Conservation (phyloP, 257 asterid genomes). For the Solanum raphanifolium region DNA sequence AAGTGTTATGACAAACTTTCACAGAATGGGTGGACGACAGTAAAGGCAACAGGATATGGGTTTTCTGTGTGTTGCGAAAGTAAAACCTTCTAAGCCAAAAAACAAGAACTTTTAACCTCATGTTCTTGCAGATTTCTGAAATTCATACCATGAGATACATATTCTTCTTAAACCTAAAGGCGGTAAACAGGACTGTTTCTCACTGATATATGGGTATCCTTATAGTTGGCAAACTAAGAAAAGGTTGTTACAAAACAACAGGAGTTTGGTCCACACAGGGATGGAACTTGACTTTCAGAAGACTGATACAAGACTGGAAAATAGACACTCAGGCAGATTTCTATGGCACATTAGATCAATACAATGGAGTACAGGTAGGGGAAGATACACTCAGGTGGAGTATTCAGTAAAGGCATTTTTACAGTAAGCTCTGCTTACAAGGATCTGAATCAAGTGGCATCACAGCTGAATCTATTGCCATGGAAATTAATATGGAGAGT, state of each 20-base stretch:
- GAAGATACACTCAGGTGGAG: background rate
- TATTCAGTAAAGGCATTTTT: background rate
- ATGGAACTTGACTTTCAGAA: background rate
- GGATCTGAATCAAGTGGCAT: background rate
- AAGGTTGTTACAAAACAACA: background rate
- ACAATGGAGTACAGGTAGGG: background rate
- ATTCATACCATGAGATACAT: background rate
- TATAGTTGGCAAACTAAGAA: background rate
- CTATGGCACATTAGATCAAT: background rate
- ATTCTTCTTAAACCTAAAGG: background rate
- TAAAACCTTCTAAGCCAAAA: background rate
- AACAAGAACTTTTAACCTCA: background rate
- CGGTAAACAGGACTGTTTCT: background rate
- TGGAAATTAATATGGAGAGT: background rate
- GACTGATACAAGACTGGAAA: background rate
- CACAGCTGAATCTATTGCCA: background rate
- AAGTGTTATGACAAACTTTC: background rate
- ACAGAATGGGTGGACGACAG: background rate
- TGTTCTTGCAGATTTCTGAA: background rate
- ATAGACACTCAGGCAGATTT: background rate
- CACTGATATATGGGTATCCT: background rate
- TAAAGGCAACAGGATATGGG: background rate
- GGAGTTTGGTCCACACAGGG: background rate
- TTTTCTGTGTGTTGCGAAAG: background rate
- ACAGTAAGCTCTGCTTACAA: background rate